Evolutionary conservation across 805 yeast genomes (phyloP), one percentile per base, ranked within the genome.

Genomic region (Kodamaea leandrae): DNA sequence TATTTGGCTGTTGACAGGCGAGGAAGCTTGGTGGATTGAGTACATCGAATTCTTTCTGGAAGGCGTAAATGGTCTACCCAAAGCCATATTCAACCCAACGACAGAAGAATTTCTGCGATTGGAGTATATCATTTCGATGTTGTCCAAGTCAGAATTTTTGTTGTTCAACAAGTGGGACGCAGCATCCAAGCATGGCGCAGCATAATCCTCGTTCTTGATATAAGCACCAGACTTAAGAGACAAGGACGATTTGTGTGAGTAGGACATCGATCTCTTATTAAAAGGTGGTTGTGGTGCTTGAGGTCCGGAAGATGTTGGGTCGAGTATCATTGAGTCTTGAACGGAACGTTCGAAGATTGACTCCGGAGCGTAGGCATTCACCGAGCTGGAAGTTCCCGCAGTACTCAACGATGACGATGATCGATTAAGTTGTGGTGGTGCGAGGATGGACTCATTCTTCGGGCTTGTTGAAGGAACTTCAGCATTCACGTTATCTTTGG

Each of bases 151-250:
- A 4, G 83, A 68, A 32, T 68, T 63, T 51, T 80, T 80, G 10
- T 81, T 76, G 32, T 80, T 71, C 26, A 85, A 67, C 45, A 83
- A 78, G 14, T 81, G 74, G 4, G 93, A 77, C 6, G 95, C 87
- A 16, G 75, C 75, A 52, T 86, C 95, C 50, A 87, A 67, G 5
- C 86, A 86, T 0, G 96, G 90, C 2, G 95, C 85, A 15, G 87
- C 85, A 50, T 63, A 77, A 60, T 88, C 85, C 58, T 86, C 82
- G 6, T 67, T 61, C 25, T 74, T 66, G 40, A 64, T 55, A 27
- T 42, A 51, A 35, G 37, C 55, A 26, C 59, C 60, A 9, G 32
- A 51, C 25, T 40, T 49, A 26, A 65, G 56, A 6, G 62, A 52
- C 26, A 58, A 36, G 17, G 54, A 49, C 4, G 60, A 51, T 37